Evolutionary conservation across 2,329 filamentous ascomycete species (phyloP).

Genomic region (Mycosphaerella sp.): DNA sequence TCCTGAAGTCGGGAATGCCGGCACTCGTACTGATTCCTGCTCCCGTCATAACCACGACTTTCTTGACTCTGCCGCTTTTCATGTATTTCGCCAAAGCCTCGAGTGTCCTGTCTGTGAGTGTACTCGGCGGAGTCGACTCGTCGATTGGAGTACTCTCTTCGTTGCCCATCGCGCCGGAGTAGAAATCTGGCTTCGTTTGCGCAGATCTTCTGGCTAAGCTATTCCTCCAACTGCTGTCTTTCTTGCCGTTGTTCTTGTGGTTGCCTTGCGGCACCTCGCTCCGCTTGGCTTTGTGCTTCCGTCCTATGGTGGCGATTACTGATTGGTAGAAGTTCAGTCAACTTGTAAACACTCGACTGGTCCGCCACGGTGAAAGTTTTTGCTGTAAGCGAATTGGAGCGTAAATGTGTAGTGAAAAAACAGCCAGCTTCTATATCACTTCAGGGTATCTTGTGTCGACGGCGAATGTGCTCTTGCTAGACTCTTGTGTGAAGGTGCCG

Average conservation of each 20-base stretch:
- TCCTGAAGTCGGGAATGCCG: slow-evolving; percentile 86
- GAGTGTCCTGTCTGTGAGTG: slow-evolving; percentile 62
- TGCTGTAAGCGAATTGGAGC: slow-evolving; percentile 2
- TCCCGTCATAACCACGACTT: slow-evolving; percentile 83
- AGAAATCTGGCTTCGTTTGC: slow-evolving; percentile 13
- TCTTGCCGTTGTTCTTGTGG: slow-evolving; percentile 24
- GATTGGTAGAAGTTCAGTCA: slow-evolving; percentile 13
- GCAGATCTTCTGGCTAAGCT: slow-evolving; percentile 11
- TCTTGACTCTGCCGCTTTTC: slow-evolving; percentile 57
- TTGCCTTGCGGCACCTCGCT: slow-evolving; percentile 29
- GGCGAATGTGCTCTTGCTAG: too few relatives aligned
- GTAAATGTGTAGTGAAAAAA: neutral
- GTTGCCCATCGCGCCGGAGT: slow-evolving; percentile 67
- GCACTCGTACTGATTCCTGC: slow-evolving; percentile 76
- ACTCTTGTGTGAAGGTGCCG: neutral
- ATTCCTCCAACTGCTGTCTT: slow-evolving; percentile 23
- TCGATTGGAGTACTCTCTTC: slow-evolving; percentile 65
- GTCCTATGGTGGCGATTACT: slow-evolving; percentile 44
- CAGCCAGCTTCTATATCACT: slow-evolving; percentile 1
- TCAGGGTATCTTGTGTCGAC: neutral
- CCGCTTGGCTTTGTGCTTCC: slow-evolving; percentile 44
- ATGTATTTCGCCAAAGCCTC: slow-evolving; percentile 76
- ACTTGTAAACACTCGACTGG: slow-evolving; percentile 9
- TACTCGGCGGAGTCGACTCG: slow-evolving; percentile 57
- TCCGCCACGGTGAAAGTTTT: slow-evolving; percentile 12